Conservation (phyloP, 2,329 filamentous ascomycete genomes). For the Hysterium pulicare region DNA sequence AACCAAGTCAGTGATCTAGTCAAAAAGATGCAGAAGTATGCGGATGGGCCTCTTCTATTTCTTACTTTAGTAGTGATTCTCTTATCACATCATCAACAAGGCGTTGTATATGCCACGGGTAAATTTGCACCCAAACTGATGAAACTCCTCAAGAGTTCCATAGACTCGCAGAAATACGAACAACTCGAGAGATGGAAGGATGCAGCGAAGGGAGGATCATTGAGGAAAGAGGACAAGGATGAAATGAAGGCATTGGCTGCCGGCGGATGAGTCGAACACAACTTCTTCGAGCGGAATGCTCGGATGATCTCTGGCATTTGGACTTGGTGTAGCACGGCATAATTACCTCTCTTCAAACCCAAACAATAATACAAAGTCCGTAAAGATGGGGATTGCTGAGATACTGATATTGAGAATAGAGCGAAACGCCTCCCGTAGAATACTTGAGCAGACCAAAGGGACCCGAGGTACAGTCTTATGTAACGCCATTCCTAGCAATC, state of each 20-base stretch:
- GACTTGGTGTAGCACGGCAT: constrained; percentile 4
- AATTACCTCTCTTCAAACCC: no score
- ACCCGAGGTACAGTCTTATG: background rate
- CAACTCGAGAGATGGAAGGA: constrained; percentile 38
- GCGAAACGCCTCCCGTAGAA: no score
- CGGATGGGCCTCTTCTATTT: constrained; percentile 37
- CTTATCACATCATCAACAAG: constrained; percentile 24
- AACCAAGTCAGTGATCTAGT: constrained; percentile 30
- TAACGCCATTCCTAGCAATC: background rate
- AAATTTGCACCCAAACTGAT: constrained; percentile 41
- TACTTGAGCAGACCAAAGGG: background rate
- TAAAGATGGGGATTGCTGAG: no score
- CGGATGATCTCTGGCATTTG: no score
- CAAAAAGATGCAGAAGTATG: constrained; percentile 31
- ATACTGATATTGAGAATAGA: no score
- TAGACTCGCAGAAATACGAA: constrained; percentile 22
- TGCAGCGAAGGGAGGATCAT: constrained; percentile 27
- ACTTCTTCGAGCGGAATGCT: no score
- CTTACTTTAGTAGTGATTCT: constrained; percentile 34
- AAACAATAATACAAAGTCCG: no score
- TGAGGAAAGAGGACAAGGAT: constrained; percentile 30
- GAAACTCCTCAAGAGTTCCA: constrained; percentile 28
- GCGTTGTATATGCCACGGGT: constrained; percentile 39
- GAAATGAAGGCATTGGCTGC: constrained; percentile 31
- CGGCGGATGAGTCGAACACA: no score